Base-by-base conservation (phyloP, 495 filamentous ascomycete genomes). In the Xylaria curta region DNA sequence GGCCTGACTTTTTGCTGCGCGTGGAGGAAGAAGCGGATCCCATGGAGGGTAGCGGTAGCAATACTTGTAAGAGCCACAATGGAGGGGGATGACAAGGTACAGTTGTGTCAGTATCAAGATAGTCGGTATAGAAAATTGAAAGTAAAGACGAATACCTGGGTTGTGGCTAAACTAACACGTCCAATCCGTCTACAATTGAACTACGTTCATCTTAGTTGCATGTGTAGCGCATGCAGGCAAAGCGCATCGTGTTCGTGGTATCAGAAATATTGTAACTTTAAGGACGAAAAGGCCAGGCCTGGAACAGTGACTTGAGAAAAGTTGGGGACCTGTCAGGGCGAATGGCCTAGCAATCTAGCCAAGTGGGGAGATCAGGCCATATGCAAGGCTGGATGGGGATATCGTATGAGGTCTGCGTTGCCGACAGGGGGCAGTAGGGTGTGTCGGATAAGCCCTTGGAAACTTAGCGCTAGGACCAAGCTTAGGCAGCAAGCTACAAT, bases 331-430 rank as follows among this genome's bases (percentile, higher is more conserved):
- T 69, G 76, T 75, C 73, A 76, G 76, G 76, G 76, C 73, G 69
- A 69, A 56, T 66, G 19, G 26, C 15, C 44, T 66, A 59, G 61
- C 61, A 71, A 71, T 66, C 61, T 53, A 60, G 61, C 69, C 3
- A 71, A 66, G 69, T 71, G 69, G 69, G 69, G 72, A 72, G 65
- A 79, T 79, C 77, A 79, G 76, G 74, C 77, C 77, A 79, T 74
- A 70, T 66, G 66, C 76, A 66, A 79, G 77, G 77, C 75, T 79
- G 69, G 26, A 61, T 68, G 58, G 70, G 71, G 73, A 72, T 36
- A 79, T 79, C 77, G 77, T 79, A 79, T 76, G 77, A 79, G 76
- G 70, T 53, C 67, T 70, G 75, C 75, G 75, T 77, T 59, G 59
- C 66, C 66, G 36, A 67, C 47, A 33, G 33, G 65, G 38, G 38